A percentile compares a stretch with the other conserved stretches of the same genome.
phyloP scores from a whole-genome alignment of 2,329 filamentous ascomycete genomes.

The Fusarium proliferatum region DNA sequence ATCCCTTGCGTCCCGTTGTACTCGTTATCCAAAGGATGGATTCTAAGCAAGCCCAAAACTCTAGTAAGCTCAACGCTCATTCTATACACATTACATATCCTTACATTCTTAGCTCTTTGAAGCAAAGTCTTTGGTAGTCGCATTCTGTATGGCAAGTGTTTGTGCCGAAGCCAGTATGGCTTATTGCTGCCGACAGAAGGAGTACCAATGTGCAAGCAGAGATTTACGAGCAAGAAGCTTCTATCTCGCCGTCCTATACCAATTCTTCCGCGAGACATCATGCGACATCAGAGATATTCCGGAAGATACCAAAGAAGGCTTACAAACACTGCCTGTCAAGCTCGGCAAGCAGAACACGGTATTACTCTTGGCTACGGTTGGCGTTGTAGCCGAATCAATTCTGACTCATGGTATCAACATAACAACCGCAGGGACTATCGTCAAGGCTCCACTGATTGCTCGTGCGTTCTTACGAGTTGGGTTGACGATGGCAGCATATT shows the following conservation, averaged over 20 bases:
- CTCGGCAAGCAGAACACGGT: conserved; percentile 20
- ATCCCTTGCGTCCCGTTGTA: conserved; percentile 13
- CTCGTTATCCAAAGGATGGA: not conserved
- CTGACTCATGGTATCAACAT: conserved; percentile 9
- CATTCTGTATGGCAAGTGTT: conserved; percentile 20
- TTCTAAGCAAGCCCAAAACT: conserved; percentile 15
- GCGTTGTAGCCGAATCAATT: not conserved
- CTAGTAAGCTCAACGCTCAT: not conserved
- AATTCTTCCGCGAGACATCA: conserved; percentile 21
- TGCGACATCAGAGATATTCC: conserved; percentile 20
- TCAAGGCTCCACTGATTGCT: not conserved
- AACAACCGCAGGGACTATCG: not conserved
- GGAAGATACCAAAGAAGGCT: conserved; percentile 14
- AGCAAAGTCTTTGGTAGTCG: conserved; percentile 18
- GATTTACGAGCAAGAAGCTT: conserved; percentile 3
- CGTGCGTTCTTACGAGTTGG: not conserved
- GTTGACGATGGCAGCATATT: conserved; percentile 11
- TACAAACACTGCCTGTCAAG: conserved; percentile 15
- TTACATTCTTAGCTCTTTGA: conserved; percentile 1
- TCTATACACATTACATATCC: fast-evolving
- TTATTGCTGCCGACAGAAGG: conserved; percentile 12
- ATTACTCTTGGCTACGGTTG: not conserved
- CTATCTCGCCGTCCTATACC: conserved; percentile 15
- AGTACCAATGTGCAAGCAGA: not conserved
- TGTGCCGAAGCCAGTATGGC: conserved; percentile 12